Evolutionary conservation across 495 filamentous ascomycete genomes (phyloP), one percentile per base, ranked within the genome.

Genomic region (Neohortaea acidophila): DNA sequence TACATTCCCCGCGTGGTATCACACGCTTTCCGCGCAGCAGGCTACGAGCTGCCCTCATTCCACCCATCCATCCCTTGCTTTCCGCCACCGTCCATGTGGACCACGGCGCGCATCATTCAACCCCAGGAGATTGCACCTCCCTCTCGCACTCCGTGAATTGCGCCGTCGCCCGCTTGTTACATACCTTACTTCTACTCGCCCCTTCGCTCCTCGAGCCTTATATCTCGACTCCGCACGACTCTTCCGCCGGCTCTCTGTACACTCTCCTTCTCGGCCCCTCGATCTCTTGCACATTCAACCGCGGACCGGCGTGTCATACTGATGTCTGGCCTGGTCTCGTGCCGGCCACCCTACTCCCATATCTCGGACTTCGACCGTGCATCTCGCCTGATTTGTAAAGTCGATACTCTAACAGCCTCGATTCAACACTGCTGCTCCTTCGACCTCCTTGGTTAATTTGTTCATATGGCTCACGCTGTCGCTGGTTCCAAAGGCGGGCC

Each of bases 381-480:
- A 4, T 34, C 7, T 13, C 15, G 32, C 32, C 8, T 21, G 8
- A 7, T n/a, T 8, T n/a, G n/a, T 27, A 27, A 27, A 7, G 24
- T 27, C 7, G 8, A 7, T 27, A 27, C 24, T 27, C 7, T 27
- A 7, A 8, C 7, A n/a, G 7, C 24, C 24, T 27, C 24, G 24
- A 27, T 27, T 8, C n/a, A 27, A n/a, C n/a, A n/a, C n/a, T n/a
- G 7, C 24, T 27, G 7, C 24, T 27, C 24, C n/a, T n/a, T n/a
- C 7, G n/a, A 27, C 24, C 24, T 8, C 8, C 24, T 27, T 27
- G 24, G 7, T 8, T n/a, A 27, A 27, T 27, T 8, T 36, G 22
- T 31, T n/a, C n/a, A n/a, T n/a, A n/a, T n/a, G n/a, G n/a, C 40
- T 32, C 28, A 41, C 28, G 40, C 13, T 25, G 21, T 20, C 9